These are phyloP conservation scores for Pleurostoma richardsiae DNA, from an alignment of 2,329 filamentous ascomycete genomes.

Conservation along the genomic window DNA sequence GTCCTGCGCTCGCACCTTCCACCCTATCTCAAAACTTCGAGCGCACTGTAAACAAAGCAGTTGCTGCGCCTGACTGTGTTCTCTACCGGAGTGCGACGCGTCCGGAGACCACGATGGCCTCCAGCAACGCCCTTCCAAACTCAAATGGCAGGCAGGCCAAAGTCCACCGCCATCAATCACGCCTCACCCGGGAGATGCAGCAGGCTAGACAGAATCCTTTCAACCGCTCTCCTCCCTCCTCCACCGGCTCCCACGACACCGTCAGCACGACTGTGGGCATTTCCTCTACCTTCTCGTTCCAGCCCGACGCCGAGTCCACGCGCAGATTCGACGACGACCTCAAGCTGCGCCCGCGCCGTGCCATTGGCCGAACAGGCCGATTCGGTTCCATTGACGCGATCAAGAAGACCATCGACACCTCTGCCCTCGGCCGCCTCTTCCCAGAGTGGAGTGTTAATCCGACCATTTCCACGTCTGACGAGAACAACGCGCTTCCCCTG, in stretches of 20 bases:
- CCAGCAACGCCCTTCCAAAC: no score
- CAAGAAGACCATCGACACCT: conserved; percentile 24
- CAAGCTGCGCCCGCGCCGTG: conserved; percentile 14
- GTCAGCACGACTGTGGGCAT: conserved; percentile 35
- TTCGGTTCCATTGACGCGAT: conserved; percentile 15
- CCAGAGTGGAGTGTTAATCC: conserved; percentile 37
- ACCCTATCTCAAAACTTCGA: no score
- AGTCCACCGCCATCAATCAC: neutral
- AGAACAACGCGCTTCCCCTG: conserved; percentile 2
- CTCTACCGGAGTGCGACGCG: no score
- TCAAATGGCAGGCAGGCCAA: no score
- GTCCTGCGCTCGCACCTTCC: no score
- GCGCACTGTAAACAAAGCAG: no score
- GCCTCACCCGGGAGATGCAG: conserved; percentile 40
- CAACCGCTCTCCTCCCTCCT: conserved; percentile 50
- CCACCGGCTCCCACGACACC: conserved; percentile 52
- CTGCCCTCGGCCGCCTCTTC: conserved; percentile 39
- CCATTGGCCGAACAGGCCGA: conserved; percentile 16
- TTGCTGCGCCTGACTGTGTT: no score
- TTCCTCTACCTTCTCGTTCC: conserved; percentile 47
- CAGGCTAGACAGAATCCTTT: conserved; percentile 50
- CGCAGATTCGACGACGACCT: conserved; percentile 44
- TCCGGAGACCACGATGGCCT: no score
- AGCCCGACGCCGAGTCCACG: conserved; percentile 49
- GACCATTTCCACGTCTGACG: conserved; percentile 8